Percentiles rank a stretch among this genome's conserved stretches.
Evolutionary conservation across 768 basidiomycete genomes (phyloP).

Genomic region (Tricholomella constricta): DNA sequence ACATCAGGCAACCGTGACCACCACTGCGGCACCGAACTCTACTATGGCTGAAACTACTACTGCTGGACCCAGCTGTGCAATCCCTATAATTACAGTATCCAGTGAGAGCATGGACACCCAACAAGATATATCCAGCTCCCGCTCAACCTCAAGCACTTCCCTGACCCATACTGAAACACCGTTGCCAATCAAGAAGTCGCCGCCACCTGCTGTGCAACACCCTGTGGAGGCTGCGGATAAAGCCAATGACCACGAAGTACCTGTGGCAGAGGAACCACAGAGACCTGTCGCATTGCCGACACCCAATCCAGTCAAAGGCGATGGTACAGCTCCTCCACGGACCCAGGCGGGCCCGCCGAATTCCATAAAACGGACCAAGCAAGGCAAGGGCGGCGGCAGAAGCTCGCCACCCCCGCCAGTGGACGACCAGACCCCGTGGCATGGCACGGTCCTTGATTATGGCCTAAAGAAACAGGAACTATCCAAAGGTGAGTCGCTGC

Average conservation of each 20-base stretch:
- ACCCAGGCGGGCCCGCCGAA: constrained; percentile 8
- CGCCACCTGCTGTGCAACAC: constrained; percentile 3
- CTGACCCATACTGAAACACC: constrained; percentile 5
- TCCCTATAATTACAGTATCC: constrained; percentile 13
- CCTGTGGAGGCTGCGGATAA: constrained; percentile 3
- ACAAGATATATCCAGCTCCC: constrained; percentile 8
- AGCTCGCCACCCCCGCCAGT: neutral
- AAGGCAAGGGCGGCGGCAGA: constrained; percentile 2
- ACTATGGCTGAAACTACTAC: constrained; percentile 11
- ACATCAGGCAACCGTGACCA: neutral
- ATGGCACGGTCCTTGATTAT: constrained; percentile 16
- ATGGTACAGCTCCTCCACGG: constrained; percentile 7
- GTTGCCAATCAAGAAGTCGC: neutral
- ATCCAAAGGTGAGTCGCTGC: neutral
- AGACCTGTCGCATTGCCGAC: neutral
- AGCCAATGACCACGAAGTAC: neutral
- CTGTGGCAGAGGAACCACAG: neutral
- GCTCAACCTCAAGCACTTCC: constrained; percentile 8
- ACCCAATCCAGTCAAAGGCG: neutral
- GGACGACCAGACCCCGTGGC: constrained; percentile 11
- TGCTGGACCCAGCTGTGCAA: constrained; percentile 11
- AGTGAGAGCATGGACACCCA: neutral
- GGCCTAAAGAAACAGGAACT: constrained; percentile 10
- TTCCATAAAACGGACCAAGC: constrained; percentile 3
- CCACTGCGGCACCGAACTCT: neutral